Conservation (phyloP, 495 filamentous ascomycete species). For the Eremomyces bilateralis region DNA sequence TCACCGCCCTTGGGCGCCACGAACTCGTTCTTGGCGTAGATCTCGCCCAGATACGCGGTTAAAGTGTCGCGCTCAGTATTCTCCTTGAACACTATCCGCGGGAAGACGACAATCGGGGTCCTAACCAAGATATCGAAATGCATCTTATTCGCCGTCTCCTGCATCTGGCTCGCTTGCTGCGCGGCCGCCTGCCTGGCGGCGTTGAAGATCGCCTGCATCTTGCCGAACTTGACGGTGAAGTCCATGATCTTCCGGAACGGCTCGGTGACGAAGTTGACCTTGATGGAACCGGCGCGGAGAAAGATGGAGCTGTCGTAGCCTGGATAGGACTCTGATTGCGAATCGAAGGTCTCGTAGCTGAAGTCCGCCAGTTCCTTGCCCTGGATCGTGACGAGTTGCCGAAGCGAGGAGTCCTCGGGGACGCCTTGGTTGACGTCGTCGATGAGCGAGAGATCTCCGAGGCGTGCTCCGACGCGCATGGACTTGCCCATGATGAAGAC, state of each 20-base stretch:
- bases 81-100: conserved; percentile 39
- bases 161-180: conserved; percentile 77
- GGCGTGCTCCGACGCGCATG: conserved; percentile 65
- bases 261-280: conserved; percentile 88
- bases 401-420: conserved; percentile 51
- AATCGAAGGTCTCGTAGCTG: conserved; percentile 86
- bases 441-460: conserved; percentile 70
- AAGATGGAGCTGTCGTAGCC: conserved; percentile 89
- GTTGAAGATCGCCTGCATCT: conserved; percentile 98
- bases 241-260: conserved; percentile 97
- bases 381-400: conserved; percentile 79
- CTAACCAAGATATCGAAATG: conserved; percentile 85
- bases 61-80: conserved; percentile 53
- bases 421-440: conserved; percentile 93
- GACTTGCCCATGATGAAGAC: conserved; percentile 69
- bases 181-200: conserved; percentile 89
- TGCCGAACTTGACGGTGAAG: conserved; percentile 93
- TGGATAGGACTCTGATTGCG: conserved; percentile 50
- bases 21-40: conserved; percentile 89
- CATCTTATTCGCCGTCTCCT: conserved; percentile 71
- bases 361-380: conserved; percentile 96
- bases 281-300: conserved; percentile 77
- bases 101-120: conserved; percentile 91
- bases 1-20: conserved; percentile 52
- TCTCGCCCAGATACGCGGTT: conserved; percentile 87